Evolutionary conservation across 1,284 basidiomycete species (phyloP).

Genomic region (Cystobasidium slooffiae): DNA sequence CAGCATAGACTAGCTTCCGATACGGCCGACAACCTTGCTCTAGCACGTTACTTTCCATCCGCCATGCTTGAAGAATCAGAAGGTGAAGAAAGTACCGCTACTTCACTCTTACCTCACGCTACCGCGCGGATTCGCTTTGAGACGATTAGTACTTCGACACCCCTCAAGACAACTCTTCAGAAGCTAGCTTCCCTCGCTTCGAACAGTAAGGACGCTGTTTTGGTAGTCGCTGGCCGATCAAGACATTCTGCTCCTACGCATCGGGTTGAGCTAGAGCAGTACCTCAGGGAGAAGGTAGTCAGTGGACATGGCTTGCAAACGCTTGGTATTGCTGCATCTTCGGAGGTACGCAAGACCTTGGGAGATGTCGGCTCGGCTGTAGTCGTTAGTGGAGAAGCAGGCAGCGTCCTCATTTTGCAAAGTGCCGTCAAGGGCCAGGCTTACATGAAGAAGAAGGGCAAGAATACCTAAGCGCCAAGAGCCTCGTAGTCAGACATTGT

Average conservation of each 20-base stretch:
- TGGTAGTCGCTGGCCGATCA: conserved; percentile 72
- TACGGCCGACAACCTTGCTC: conserved; percentile 69
- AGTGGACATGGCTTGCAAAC: conserved; percentile 57
- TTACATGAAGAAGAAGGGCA: conserved; percentile 37
- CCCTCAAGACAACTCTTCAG: conserved; percentile 64
- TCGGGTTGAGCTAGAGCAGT: conserved; percentile 66
- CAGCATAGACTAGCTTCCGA: conserved; percentile 70
- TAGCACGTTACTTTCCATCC: conserved; percentile 47
- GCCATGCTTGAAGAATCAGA: conserved; percentile 21
- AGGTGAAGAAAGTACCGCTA: conserved; percentile 38
- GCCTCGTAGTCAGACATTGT: background rate
- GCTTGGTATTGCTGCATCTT: conserved; percentile 58
- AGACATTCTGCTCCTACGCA: conserved; percentile 69
- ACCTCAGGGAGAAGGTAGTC: conserved; percentile 64
- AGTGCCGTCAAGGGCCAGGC: conserved; percentile 37
- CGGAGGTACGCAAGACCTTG: conserved; percentile 74
- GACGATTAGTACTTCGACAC: conserved; percentile 63
- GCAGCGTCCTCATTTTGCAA: conserved; percentile 37
- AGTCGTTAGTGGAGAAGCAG: conserved; percentile 42
- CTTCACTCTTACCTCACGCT: conserved; percentile 16
- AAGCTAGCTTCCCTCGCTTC: conserved; percentile 57
- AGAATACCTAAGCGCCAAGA: background rate
- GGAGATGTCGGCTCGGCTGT: conserved; percentile 68
- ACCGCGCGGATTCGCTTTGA: conserved; percentile 64
- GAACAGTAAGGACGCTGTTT: conserved; percentile 59